A percentile compares a stretch with the other conserved stretches of the same genome.
phyloP scores from a whole-genome alignment of 768 basidiomycete species.

The Leccinum rimulosum region DNA sequence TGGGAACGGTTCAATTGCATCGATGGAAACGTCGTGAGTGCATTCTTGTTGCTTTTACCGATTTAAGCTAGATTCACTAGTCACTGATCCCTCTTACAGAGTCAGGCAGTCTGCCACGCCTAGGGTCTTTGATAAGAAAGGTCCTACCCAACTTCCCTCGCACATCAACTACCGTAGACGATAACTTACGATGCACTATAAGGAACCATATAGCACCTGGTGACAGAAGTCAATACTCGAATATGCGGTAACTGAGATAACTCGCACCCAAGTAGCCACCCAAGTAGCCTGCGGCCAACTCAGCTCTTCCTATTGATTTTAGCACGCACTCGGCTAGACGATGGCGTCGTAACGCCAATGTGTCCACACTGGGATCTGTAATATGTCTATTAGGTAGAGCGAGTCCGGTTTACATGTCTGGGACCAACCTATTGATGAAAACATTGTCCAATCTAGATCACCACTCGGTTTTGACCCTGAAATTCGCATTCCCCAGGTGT shows the following conservation, averaged over 20 bases:
- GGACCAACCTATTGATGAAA: constrained; percentile 3
- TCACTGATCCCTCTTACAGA: constrained; percentile 10
- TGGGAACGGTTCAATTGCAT: background rate
- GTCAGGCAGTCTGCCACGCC: background rate
- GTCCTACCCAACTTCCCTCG: background rate
- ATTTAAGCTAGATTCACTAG: constrained; percentile 15
- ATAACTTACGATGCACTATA: constrained; percentile 26
- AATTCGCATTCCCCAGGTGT: background rate
- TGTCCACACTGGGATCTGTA: background rate
- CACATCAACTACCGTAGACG: background rate
- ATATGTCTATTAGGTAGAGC: constrained; percentile 5
- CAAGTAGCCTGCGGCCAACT: constrained; percentile 76
- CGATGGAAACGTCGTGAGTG: constrained; percentile 15
- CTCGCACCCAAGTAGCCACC: constrained; percentile 55
- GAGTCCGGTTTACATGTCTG: background rate
- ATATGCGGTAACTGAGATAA: background rate
- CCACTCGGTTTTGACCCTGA: background rate
- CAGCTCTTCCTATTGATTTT: constrained; percentile 52
- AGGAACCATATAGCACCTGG: constrained; percentile 63
- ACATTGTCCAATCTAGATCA: background rate
- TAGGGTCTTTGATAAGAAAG: background rate
- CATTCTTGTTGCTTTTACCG: constrained; percentile 8
- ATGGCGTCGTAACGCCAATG: background rate
- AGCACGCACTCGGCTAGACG: no score
- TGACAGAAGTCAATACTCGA: constrained; percentile 3